These are phyloP conservation scores for Sarocladium brachiariae DNA, from an alignment of 2,329 filamentous ascomycete species.

Conservation along the genomic window DNA sequence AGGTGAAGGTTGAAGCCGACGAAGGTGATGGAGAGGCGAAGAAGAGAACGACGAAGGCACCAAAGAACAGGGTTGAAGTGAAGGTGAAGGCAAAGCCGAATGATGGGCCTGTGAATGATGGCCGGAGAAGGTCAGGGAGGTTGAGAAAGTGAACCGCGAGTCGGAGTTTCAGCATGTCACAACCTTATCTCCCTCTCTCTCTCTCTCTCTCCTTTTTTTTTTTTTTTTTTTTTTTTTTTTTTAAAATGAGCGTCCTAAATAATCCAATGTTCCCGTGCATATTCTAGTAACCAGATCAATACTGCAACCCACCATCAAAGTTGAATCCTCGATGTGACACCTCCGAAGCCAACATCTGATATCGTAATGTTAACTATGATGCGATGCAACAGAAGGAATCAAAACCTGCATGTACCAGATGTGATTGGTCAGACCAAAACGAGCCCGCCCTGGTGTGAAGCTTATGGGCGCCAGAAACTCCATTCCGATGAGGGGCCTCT, in stretches of 20 bases:
- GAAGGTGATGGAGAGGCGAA: background rate
- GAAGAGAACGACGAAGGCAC: background rate
- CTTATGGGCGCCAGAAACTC: conserved; percentile 18
- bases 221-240: too few relatives aligned
- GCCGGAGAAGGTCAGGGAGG: conserved; percentile 18
- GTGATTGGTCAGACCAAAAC: conserved; percentile 13
- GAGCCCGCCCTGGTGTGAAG: conserved; percentile 12
- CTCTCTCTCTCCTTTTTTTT: too few relatives aligned
- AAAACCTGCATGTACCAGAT: conserved; percentile 11
- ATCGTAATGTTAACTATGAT: too few relatives aligned
- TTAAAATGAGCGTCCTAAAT: too few relatives aligned
- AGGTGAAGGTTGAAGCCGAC: background rate
- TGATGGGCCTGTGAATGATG: conserved; percentile 11
- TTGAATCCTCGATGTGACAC: too few relatives aligned
- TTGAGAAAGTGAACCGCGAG: conserved; percentile 14
- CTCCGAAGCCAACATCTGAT: too few relatives aligned
- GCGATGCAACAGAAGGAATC: background rate
- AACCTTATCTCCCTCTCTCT: too few relatives aligned
- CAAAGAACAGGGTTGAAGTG: background rate
- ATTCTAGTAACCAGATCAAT: too few relatives aligned
- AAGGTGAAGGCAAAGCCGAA: conserved; percentile 4
- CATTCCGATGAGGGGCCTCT: conserved; percentile 12
- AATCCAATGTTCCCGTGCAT: too few relatives aligned
- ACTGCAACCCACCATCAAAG: too few relatives aligned
- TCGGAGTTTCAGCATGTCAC: too few relatives aligned